Evolutionary conservation across 495 filamentous ascomycete genomes (phyloP).

Genomic region (Sporormia fimetaria): DNA sequence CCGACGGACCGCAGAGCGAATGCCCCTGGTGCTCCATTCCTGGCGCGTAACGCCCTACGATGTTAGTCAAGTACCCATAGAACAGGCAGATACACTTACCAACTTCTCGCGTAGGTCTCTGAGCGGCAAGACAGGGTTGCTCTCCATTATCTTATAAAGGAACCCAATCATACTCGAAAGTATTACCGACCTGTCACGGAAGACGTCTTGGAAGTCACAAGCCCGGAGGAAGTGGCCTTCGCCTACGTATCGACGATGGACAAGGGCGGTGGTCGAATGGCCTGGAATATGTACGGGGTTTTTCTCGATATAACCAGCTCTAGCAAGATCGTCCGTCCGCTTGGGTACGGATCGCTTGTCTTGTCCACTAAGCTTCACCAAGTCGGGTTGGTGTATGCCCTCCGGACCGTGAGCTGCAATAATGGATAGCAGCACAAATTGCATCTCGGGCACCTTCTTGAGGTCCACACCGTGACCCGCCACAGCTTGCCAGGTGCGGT

Average conservation of each 20-base stretch:
- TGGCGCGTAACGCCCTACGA: slow-evolving; percentile 9
- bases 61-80: neutral
- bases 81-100: slow-evolving; percentile 1
- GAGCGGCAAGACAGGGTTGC: slow-evolving; percentile 10
- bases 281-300: slow-evolving; percentile 52
- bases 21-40: slow-evolving; percentile 7
- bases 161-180: slow-evolving; percentile 13
- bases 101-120: slow-evolving; percentile 12
- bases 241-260: slow-evolving; percentile 49
- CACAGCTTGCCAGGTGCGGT: slow-evolving; percentile 64
- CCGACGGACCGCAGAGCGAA: slow-evolving; percentile 30
- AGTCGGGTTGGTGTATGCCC: slow-evolving; percentile 69
- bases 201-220: slow-evolving; percentile 10
- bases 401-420: slow-evolving; percentile 59
- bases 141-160: slow-evolving; percentile 17
- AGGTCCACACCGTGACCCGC: slow-evolving; percentile 71
- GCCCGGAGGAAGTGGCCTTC: slow-evolving; percentile 37
- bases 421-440: slow-evolving; percentile 67
- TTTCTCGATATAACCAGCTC: slow-evolving; percentile 80
- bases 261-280: too few relatives aligned
- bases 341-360: slow-evolving; percentile 81
- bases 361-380: slow-evolving; percentile 66
- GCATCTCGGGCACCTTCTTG: slow-evolving; percentile 49
- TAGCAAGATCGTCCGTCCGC: slow-evolving; percentile 60
- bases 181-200: slow-evolving; percentile 8